Conservation (phyloP, 257 asterid species). For the Solanum rostratum region DNA sequence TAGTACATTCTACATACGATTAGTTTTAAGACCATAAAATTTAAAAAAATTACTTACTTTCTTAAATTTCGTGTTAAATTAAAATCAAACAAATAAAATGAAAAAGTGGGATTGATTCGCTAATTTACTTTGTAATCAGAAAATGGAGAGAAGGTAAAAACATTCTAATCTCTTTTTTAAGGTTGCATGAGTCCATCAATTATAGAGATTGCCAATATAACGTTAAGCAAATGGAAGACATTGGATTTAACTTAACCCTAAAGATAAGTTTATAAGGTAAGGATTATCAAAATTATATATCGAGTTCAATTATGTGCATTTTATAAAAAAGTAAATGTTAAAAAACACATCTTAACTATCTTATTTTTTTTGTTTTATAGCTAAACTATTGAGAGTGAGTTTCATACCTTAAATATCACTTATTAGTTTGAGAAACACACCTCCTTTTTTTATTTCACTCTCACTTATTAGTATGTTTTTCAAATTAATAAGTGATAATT, state of each 20-base stretch:
- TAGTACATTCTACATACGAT: not conserved
- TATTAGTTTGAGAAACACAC: too few relatives aligned
- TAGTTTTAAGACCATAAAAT: not conserved
- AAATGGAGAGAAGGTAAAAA: not conserved
- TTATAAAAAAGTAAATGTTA: not conserved
- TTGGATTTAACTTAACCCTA: not conserved
- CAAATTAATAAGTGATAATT: too few relatives aligned
- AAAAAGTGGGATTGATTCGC: not conserved
- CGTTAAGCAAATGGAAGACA: not conserved
- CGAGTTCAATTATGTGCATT: rapidly evolving
- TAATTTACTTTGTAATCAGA: not conserved
- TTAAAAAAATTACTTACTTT: too few relatives aligned
- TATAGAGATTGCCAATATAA: not conserved
- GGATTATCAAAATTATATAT: not conserved
- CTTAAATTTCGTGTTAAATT: too few relatives aligned
- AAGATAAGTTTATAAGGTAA: not conserved
- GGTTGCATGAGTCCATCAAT: not conserved
- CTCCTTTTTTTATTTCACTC: too few relatives aligned
- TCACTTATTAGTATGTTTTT: too few relatives aligned
- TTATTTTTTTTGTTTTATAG: too few relatives aligned
- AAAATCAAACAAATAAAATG: not conserved
- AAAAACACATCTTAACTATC: too few relatives aligned
- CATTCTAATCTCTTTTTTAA: not conserved
- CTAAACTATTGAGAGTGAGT: too few relatives aligned
- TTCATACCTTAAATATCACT: too few relatives aligned